A percentile compares a stretch with the other conserved stretches of the same genome.
Conservation (phyloP, 805 yeast species). For the Maudiozyma bulderi region DNA sequence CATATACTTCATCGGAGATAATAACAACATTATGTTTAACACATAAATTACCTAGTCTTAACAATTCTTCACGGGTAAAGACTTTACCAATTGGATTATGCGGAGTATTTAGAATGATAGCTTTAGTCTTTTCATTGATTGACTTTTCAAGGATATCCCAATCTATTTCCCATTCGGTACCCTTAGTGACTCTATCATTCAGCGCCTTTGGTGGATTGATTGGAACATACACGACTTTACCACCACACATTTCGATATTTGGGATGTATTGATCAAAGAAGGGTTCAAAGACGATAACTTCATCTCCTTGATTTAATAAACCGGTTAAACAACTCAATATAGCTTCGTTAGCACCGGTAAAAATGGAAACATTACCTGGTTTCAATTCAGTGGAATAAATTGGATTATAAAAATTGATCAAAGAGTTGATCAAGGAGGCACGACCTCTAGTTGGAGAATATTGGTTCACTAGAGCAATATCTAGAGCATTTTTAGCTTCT, state of each 20-base stretch:
- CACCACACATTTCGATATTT: slow-evolving; percentile 89
- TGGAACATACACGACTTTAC: slow-evolving; percentile 79
- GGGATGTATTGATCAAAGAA: slow-evolving; percentile 95
- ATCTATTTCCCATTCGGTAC: slow-evolving; percentile 81
- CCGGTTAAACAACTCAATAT: slow-evolving; percentile 80
- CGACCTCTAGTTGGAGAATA: slow-evolving; percentile 89
- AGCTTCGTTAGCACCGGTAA: slow-evolving; percentile 98
- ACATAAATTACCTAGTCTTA: slow-evolving; percentile 68
- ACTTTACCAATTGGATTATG: slow-evolving; percentile 96
- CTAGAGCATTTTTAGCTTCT: slow-evolving; percentile 71
- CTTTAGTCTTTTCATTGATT: slow-evolving; percentile 66
- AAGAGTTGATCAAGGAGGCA: slow-evolving; percentile 59
- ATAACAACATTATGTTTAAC: slow-evolving; percentile 75
- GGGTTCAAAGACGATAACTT: slow-evolving; percentile 93
- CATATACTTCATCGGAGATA: slow-evolving; percentile 92
- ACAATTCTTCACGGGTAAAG: slow-evolving; percentile 65
- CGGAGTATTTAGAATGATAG: slow-evolving; percentile 85
- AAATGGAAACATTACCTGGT: slow-evolving; percentile 47
- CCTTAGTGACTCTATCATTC: slow-evolving; percentile 51
- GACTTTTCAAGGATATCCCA: slow-evolving; percentile 67
- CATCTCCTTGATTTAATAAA: slow-evolving; percentile 78
- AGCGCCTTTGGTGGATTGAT: slow-evolving; percentile 75
- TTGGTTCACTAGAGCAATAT: slow-evolving; percentile 70
- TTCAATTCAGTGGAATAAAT: slow-evolving; percentile 44
- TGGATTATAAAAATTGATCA: slow-evolving; percentile 64